Percentiles rank a stretch among this genome's conserved stretches.
Evolutionary conservation across 257 asterid genomes (phyloP).

Genomic region (Cordia subcordata): DNA sequence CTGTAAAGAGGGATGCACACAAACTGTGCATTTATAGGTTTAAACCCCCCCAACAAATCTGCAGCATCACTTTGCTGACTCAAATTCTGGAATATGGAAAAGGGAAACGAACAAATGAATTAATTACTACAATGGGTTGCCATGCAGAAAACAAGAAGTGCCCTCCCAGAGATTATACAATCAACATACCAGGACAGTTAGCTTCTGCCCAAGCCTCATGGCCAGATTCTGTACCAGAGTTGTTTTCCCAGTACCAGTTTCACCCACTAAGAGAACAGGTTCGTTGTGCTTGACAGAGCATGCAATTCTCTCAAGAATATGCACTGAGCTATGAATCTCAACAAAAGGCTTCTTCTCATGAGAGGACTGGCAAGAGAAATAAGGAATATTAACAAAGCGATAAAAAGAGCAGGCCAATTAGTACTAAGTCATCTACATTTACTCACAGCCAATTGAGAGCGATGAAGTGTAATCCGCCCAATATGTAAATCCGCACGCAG

Average conservation of each 20-base stretch:
- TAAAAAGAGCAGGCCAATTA: conserved; percentile 2
- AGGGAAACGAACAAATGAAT: conserved; percentile 12
- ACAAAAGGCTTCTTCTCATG: conserved; percentile 64
- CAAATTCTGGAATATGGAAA: conserved; percentile 58
- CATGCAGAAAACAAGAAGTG: no score
- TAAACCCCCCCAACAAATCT: conserved; percentile 87
- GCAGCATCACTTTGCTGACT: conserved; percentile 97
- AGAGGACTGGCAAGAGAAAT: conserved; percentile 33
- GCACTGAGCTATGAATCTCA: conserved; percentile 64
- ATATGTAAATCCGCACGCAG: conserved; percentile 39
- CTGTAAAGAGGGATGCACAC: conserved; percentile 67
- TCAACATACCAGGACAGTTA: conserved; percentile 80
- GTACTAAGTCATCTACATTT: conserved; percentile 5
- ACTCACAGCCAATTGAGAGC: conserved; percentile 45
- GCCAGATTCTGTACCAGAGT: conserved; percentile 93
- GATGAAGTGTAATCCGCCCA: conserved; percentile 57
- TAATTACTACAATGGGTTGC: no score
- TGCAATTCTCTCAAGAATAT: conserved; percentile 88
- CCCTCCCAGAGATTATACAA: conserved; percentile 3
- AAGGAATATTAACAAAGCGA: not conserved
- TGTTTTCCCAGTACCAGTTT: conserved; percentile 98
- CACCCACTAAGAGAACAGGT: conserved; percentile 97
- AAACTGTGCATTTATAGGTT: conserved; percentile 79
- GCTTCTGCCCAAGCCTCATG: conserved; percentile 67
- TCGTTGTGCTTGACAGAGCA: conserved; percentile 76